These are phyloP conservation scores for Amanita thiersii DNA, from an alignment of 768 basidiomycete species.

Conservation along the genomic window DNA sequence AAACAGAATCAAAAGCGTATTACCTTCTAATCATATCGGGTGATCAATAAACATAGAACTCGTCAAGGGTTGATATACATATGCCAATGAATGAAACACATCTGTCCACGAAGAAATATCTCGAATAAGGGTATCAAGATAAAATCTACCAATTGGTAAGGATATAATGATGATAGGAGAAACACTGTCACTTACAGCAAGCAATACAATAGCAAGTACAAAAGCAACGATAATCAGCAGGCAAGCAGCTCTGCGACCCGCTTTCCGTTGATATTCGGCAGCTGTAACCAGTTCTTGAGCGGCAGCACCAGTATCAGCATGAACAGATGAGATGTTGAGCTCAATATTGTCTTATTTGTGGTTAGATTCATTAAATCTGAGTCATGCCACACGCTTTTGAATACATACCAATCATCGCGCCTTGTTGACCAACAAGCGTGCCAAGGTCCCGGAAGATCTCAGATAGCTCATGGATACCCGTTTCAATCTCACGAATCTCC, in stretches of 20 bases:
- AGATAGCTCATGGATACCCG: conserved; percentile 89
- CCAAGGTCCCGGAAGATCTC: conserved; percentile 97
- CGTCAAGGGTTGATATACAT: neutral
- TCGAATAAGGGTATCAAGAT: conserved; percentile 10
- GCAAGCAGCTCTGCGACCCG: conserved; percentile 84
- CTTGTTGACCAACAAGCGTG: conserved; percentile 90
- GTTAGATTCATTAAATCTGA: neutral
- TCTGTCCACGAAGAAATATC: neutral
- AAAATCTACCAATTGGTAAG: conserved; percentile 9
- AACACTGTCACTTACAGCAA: conserved; percentile 66
- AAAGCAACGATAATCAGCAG: conserved; percentile 81
- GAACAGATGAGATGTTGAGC: conserved; percentile 83
- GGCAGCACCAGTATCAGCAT: conserved; percentile 73
- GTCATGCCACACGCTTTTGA: neutral
- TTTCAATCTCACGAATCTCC: conserved; percentile 95
- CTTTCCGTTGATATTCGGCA: conserved; percentile 89
- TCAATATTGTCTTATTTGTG: conserved; percentile 79
- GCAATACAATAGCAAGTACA: conserved; percentile 80
- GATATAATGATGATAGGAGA: conserved; percentile 1
- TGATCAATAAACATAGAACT: neutral
- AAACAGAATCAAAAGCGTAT: too few relatives aligned
- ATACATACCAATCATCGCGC: conserved; percentile 81
- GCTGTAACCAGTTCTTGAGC: conserved; percentile 84
- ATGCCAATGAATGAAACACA: neutral
- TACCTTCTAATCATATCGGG: neutral